Conservation (phyloP, 257 asterid genomes). For the Leonotis leonurus region DNA sequence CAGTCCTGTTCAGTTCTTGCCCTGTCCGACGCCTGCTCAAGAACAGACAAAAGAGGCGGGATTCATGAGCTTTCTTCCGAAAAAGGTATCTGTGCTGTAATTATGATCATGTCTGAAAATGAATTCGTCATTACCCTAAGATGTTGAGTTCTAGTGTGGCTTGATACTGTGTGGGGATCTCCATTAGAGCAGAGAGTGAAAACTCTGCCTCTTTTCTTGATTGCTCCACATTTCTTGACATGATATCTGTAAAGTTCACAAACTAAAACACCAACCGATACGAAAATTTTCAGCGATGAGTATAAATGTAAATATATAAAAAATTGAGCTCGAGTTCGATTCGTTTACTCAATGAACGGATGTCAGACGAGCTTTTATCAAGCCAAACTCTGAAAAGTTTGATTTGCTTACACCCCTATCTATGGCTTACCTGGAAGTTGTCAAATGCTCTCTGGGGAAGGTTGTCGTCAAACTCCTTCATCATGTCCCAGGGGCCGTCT, state of each 20-base stretch:
- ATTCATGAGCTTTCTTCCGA: not conserved
- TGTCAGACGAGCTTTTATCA: too few relatives aligned
- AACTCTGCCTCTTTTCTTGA: slow-evolving; percentile 42
- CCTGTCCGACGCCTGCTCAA: slow-evolving; percentile 27
- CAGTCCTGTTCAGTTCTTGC: slow-evolving; percentile 22
- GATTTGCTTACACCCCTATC: too few relatives aligned
- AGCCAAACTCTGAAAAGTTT: too few relatives aligned
- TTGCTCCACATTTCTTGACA: slow-evolving; percentile 27
- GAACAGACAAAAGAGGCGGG: not conserved
- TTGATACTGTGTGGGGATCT: slow-evolving; percentile 46
- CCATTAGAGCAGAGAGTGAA: slow-evolving; percentile 42
- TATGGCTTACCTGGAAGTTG: slow-evolving; percentile 43
- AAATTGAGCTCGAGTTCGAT: too few relatives aligned
- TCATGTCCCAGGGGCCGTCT: slow-evolving; percentile 46
- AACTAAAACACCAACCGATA: slow-evolving; percentile 23
- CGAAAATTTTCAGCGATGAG: not conserved
- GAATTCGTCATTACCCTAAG: slow-evolving; percentile 23
- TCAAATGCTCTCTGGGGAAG: slow-evolving; percentile 40
- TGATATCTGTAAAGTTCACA: slow-evolving; percentile 45
- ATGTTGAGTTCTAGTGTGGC: slow-evolving; percentile 44
- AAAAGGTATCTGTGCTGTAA: not conserved
- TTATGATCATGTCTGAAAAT: not conserved
- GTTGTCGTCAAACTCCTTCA: slow-evolving; percentile 45
- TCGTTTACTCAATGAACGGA: too few relatives aligned
- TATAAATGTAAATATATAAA: too few relatives aligned